Evolutionary conservation across 2,329 filamentous ascomycete genomes (phyloP).

Genomic region (Neonectria faginata): DNA sequence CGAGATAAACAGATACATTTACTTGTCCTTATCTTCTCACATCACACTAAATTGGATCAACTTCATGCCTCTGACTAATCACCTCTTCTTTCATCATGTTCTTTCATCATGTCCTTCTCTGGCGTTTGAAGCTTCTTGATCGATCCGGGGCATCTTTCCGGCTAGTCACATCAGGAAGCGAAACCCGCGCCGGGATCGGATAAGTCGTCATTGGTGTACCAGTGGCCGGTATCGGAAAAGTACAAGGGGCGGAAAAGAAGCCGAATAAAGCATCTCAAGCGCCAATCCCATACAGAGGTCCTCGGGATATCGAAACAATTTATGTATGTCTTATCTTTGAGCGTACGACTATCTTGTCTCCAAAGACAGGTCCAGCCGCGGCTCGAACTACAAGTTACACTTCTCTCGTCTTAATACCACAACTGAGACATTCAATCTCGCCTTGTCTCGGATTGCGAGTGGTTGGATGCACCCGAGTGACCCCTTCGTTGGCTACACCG

Average conservation of each 20-base stretch:
- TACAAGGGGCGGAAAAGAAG: neutral
- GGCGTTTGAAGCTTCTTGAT: neutral
- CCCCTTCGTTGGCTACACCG: too few species aligned
- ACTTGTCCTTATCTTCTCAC: neutral
- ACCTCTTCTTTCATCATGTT: neutral
- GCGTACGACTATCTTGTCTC: neutral
- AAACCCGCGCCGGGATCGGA: neutral
- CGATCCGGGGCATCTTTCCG: too few species aligned
- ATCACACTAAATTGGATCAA: neutral
- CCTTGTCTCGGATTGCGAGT: too few species aligned
- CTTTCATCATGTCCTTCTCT: neutral
- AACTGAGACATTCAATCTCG: too few species aligned
- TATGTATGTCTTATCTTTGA: neutral
- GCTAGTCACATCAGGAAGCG: neutral
- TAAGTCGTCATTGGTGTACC: neutral
- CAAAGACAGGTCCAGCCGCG: too few species aligned
- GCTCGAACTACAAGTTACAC: too few species aligned
- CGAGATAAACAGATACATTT: neutral
- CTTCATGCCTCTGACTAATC: neutral
- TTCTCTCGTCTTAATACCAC: too few species aligned
- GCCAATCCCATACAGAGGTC: neutral
- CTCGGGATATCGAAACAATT: neutral
- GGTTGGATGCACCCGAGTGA: too few species aligned
- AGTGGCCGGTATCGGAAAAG: neutral
- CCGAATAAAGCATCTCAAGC: neutral